A percentile compares a stretch with the other conserved stretches of the same genome.
phyloP scores from a whole-genome alignment of 371 early-diverging fungal species.

The Vairimorpha apis region DNA sequence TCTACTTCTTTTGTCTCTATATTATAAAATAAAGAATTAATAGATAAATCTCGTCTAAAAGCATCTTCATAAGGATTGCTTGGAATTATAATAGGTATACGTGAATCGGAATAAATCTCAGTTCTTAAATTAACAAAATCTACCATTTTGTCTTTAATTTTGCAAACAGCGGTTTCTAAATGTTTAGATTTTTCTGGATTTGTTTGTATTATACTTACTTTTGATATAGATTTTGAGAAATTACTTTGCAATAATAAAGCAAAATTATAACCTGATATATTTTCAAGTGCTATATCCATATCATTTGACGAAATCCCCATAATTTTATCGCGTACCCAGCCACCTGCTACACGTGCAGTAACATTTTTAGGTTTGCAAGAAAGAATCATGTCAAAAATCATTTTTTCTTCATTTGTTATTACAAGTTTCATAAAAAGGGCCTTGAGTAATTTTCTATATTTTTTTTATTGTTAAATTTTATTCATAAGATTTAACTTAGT shows the following conservation, averaged over 20 bases:
- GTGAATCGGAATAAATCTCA: slow-evolving; percentile 75
- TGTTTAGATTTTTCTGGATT: slow-evolving; percentile 96
- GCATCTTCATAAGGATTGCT: slow-evolving; percentile 94
- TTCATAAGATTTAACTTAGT: not conserved
- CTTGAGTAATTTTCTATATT: not conserved
- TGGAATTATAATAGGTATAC: slow-evolving; percentile 76
- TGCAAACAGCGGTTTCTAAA: slow-evolving; percentile 87
- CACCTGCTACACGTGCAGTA: slow-evolving; percentile 60
- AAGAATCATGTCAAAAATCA: slow-evolving; percentile 21
- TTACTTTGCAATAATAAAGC: slow-evolving; percentile 67
- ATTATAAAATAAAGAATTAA: slow-evolving; percentile 95
- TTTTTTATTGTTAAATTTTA: not conserved
- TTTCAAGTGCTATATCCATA: slow-evolving; percentile 86
- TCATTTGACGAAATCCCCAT: slow-evolving; percentile 79
- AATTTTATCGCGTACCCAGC: slow-evolving; percentile 67
- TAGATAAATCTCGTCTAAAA: slow-evolving; percentile 85
- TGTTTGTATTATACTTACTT: slow-evolving; percentile 72
- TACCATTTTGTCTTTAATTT: slow-evolving; percentile 70
- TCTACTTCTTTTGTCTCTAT: slow-evolving; percentile 76
- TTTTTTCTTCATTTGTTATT: slow-evolving; percentile 1
- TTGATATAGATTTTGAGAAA: slow-evolving; percentile 31
- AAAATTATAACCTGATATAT: slow-evolving; percentile 85
- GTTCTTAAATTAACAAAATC: slow-evolving; percentile 92
- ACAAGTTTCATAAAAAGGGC: not conserved
- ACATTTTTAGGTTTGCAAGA: slow-evolving; percentile 10